Evolutionary conservation across 2,329 filamentous ascomycete genomes (phyloP).

Genomic region (Talaromyces marneffei): DNA sequence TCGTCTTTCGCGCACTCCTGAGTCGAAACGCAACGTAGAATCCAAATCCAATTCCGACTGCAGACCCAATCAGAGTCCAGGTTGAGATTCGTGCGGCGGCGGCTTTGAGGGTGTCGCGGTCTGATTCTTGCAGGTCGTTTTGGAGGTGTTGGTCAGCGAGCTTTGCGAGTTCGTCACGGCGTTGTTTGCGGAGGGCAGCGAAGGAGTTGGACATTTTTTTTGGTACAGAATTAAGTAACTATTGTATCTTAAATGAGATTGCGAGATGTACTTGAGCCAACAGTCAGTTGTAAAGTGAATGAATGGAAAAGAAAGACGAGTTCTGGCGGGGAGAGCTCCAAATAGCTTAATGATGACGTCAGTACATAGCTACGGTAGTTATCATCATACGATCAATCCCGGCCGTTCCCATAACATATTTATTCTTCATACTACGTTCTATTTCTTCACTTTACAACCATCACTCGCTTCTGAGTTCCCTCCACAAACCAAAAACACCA

Average conservation of each 20-base stretch:
- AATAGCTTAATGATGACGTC: constrained; percentile 2
- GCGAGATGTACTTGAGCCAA: neutral
- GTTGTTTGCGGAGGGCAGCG: constrained; percentile 42
- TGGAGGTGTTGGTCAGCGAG: constrained; percentile 56
- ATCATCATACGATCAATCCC: neutral
- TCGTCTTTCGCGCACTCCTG: constrained; percentile 49
- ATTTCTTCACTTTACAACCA: neutral
- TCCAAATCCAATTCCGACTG: constrained; percentile 56
- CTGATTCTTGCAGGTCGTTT: constrained; percentile 52
- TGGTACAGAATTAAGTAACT: neutral
- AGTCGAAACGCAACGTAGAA: constrained; percentile 54
- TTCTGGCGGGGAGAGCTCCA: constrained; percentile 3
- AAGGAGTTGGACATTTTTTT: constrained; percentile 37
- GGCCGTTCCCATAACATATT: neutral
- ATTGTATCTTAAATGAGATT: neutral
- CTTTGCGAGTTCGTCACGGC: constrained; percentile 46
- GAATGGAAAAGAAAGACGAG: constrained; percentile 13
- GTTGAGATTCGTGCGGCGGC: constrained; percentile 52
- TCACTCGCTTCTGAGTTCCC: neutral
- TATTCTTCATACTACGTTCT: neutral
- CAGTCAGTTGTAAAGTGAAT: neutral
- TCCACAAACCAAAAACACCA: neutral
- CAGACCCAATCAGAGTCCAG: constrained; percentile 54
- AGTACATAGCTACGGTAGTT: neutral
- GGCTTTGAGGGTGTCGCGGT: constrained; percentile 52